phyloP scores from a whole-genome alignment of 2,329 filamentous ascomycete genomes.

The Fusarium stilboides region DNA sequence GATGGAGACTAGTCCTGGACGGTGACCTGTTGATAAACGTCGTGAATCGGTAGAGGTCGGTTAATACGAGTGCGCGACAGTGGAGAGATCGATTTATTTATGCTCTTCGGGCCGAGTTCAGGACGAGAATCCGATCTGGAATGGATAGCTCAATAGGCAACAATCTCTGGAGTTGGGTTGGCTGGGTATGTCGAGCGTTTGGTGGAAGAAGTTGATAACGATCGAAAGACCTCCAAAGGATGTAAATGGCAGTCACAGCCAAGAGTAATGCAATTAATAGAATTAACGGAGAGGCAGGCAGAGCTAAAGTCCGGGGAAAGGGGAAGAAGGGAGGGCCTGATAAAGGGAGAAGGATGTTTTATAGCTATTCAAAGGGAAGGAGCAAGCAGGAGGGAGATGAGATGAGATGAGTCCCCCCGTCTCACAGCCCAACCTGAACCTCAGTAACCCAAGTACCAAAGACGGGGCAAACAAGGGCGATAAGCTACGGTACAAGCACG shows the following conservation, averaged over 20 bases:
- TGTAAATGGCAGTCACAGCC: conserved; percentile 4
- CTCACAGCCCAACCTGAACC: conserved; percentile 34
- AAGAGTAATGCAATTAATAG: conserved; percentile 9
- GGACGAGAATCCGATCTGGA: conserved; percentile 4
- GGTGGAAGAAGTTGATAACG: conserved; percentile 19
- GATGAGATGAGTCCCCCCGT: conserved; percentile 36
- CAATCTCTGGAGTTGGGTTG: background rate
- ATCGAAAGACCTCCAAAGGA: conserved; percentile 16
- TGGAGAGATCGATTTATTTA: conserved; percentile 23
- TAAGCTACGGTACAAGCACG: conserved; percentile 29
- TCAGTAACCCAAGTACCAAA: conserved; percentile 25
- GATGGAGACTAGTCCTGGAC: conserved; percentile 40
- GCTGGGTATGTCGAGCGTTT: background rate
- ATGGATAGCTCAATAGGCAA: background rate
- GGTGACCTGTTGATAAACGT: conserved; percentile 33
- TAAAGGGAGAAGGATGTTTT: conserved; percentile 34
- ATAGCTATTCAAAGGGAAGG: conserved; percentile 40
- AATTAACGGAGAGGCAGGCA: conserved; percentile 9
- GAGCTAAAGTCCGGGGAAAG: conserved; percentile 29
- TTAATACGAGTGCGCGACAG: conserved; percentile 14
- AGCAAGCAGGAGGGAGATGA: conserved; percentile 29
- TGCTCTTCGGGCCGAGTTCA: conserved; percentile 18
- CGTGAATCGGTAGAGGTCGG: conserved; percentile 16
- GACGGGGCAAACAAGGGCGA: conserved; percentile 44
- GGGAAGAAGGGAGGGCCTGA: conserved; percentile 26